Evolutionary conservation across 257 asterid species (phyloP).

Genomic region (Jaltomata sinuosa): DNA sequence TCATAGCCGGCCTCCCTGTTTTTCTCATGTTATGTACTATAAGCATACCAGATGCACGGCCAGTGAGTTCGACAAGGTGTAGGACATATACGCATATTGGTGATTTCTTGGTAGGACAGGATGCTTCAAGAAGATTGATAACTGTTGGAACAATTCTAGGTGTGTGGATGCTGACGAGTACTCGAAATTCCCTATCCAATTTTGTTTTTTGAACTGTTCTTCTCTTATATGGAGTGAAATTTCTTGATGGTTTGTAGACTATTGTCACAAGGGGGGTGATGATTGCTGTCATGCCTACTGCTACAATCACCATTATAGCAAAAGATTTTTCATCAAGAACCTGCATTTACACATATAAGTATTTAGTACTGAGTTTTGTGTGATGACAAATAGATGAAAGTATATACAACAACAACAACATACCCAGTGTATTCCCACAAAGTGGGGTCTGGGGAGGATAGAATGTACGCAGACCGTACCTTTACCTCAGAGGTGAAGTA

Average conservation of each 20-base stretch:
- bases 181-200: constrained; percentile 57
- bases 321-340: constrained; percentile 70
- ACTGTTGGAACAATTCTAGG: constrained; percentile 83
- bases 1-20: constrained; percentile 52
- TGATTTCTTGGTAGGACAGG: constrained; percentile 63
- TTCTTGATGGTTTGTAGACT: constrained; percentile 64
- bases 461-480: too few species aligned
- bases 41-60: constrained; percentile 93
- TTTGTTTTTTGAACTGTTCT: constrained; percentile 57
- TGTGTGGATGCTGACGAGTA: constrained; percentile 63
- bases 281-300: constrained; percentile 58
- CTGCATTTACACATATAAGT: constrained; percentile 12
- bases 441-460: too few species aligned
- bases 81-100: constrained; percentile 65
- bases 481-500: too few species aligned
- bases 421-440: too few species aligned
- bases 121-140: constrained; percentile 79
- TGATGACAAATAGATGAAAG: background rate
- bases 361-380: background rate
- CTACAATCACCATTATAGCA: constrained; percentile 80
- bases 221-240: constrained; percentile 45
- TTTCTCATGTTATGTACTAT: constrained; percentile 68
- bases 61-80: constrained; percentile 90
- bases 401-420: too few species aligned
- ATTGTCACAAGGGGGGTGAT: constrained; percentile 57